Evolutionary conservation across 208 protist genomes (phyloP).

Genomic region (Leishmania lainsoni): DNA sequence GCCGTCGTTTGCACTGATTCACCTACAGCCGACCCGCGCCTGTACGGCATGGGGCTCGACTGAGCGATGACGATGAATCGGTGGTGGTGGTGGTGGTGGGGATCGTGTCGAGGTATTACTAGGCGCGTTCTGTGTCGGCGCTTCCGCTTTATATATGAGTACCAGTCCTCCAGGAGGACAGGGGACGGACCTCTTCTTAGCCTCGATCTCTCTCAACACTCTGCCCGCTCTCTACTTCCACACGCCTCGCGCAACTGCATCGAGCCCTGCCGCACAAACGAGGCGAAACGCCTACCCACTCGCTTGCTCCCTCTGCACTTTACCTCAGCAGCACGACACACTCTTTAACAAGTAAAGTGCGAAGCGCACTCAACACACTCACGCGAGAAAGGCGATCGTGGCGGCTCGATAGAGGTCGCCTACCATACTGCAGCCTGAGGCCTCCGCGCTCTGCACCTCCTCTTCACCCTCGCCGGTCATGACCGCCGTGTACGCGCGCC

Average conservation of each 20-base stretch:
- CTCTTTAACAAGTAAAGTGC: neutral
- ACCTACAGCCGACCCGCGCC: neutral
- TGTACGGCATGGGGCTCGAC: neutral
- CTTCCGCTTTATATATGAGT: neutral
- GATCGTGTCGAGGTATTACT: neutral
- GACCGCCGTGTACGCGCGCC: slow-evolving; percentile 28
- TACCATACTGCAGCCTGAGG: neutral
- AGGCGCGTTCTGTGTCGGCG: neutral
- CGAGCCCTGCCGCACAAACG: neutral
- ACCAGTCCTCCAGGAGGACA: neutral
- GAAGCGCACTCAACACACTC: neutral
- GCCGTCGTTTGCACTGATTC: neutral
- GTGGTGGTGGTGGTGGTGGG: neutral
- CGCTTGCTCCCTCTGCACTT: neutral
- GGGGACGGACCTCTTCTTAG: neutral
- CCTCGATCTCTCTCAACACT: neutral
- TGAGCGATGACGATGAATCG: neutral
- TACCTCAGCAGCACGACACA: neutral
- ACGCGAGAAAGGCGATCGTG: neutral
- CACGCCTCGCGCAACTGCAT: neutral
- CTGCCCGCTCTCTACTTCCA: neutral
- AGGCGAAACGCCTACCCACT: neutral
- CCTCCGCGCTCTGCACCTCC: neutral
- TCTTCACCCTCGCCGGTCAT: slow-evolving; percentile 3
- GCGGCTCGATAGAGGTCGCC: neutral